phyloP scores from a whole-genome alignment of 441 rosid species.

The Adansonia madagascariensis region DNA sequence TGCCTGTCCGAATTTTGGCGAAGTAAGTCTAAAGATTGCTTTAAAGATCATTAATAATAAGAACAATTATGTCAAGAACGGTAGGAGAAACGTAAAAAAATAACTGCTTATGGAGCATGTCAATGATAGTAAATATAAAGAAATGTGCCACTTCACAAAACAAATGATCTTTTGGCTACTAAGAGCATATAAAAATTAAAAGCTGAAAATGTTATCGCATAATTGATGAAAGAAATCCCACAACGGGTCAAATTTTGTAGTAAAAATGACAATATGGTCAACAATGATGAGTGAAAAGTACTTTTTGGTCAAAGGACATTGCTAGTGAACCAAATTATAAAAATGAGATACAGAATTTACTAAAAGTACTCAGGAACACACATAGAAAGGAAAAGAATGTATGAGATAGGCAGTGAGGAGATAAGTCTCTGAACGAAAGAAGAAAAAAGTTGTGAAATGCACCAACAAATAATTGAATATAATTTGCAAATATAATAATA shows the following conservation, averaged over 20 bases:
- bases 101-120: background rate
- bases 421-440: background rate
- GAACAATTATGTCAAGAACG: constrained; percentile 2
- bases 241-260: background rate
- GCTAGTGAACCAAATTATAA: background rate
- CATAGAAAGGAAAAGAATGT: background rate
- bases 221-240: background rate
- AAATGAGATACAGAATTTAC: background rate
- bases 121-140: background rate
- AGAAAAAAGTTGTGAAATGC: background rate
- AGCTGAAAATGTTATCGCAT: background rate
- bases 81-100: background rate
- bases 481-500: background rate
- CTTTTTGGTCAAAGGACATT: background rate
- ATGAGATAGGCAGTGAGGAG: background rate
- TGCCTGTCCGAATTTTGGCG: background rate
- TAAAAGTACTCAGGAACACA: background rate
- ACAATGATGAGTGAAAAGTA: background rate
- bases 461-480: background rate
- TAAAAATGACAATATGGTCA: background rate
- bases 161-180: background rate
- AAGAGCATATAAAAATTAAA: constrained; percentile 14
- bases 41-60: background rate
- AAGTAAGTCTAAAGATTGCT: background rate
- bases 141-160: background rate